Evolutionary conservation across 441 rosid species (phyloP).

Genomic region (Sinapis alba): DNA sequence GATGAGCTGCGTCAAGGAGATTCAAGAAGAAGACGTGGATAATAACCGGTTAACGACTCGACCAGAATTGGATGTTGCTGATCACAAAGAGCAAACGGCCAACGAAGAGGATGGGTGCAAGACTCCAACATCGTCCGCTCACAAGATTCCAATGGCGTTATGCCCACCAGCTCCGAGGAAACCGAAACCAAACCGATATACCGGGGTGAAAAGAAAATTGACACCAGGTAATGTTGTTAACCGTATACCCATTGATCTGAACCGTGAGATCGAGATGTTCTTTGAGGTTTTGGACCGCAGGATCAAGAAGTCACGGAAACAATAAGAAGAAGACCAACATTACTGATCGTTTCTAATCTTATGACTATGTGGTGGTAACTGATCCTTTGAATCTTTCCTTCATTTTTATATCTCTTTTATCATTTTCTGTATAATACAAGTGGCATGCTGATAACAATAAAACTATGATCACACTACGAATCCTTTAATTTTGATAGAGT

Average conservation of each 20-base stretch:
- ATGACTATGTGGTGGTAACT: constrained; percentile 36
- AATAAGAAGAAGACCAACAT: constrained; percentile 12
- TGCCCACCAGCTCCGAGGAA: constrained; percentile 83
- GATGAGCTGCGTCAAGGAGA: constrained; percentile 31
- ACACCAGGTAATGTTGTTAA: constrained; percentile 20
- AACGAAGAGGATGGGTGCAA: constrained; percentile 57
- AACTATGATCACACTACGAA: constrained; percentile 7
- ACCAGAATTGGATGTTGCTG: constrained; percentile 18
- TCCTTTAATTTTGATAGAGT: constrained; percentile 2
- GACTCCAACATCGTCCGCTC: constrained; percentile 70
- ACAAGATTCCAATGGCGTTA: constrained; percentile 52
- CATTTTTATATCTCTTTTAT: neutral
- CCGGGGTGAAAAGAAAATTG: constrained; percentile 36
- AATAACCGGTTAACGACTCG: constrained; percentile 27
- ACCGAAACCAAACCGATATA: constrained; percentile 31
- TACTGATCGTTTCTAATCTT: constrained; percentile 23
- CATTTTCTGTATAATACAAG: constrained; percentile 27
- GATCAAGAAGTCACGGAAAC: constrained; percentile 65
- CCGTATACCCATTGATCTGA: constrained; percentile 45
- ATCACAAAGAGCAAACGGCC: constrained; percentile 30
- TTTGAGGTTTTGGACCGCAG: constrained; percentile 45
- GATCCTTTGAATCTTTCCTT: constrained; percentile 17
- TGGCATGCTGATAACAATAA: constrained; percentile 24
- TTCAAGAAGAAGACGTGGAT: constrained; percentile 35
- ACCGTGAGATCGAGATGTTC: constrained; percentile 54